Percentiles rank a stretch among this genome's conserved stretches.
These are phyloP conservation scores for Actinomucor elegans DNA, from an alignment of 371 early-diverging fungal species.

Conservation along the genomic window DNA sequence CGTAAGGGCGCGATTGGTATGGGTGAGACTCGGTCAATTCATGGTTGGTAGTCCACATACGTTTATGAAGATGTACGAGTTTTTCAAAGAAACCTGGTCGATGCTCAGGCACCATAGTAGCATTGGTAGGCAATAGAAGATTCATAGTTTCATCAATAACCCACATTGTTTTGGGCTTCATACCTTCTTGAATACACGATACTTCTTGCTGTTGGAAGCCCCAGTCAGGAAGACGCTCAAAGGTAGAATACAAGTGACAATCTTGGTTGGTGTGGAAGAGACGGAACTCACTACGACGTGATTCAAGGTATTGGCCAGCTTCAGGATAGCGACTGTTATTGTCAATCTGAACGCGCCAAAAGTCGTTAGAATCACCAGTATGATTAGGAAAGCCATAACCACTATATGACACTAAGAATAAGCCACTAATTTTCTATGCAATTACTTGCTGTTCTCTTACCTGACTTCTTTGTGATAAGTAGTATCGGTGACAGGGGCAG, in stretches of 20 bases:
- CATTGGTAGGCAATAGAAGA: constrained; percentile 36
- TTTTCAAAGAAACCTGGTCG: constrained; percentile 72
- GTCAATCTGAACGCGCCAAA: constrained; percentile 72
- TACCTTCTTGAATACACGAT: constrained; percentile 72
- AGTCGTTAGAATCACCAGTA: constrained; percentile 63
- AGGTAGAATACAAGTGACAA: constrained; percentile 80
- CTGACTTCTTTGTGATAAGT: constrained; percentile 91
- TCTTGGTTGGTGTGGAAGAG: constrained; percentile 71
- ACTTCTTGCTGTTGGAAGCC: constrained; percentile 96
- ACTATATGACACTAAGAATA: constrained; percentile 25
- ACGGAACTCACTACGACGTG: constrained; percentile 69
- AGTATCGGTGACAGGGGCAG: constrained; percentile 81
- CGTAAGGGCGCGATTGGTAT: constrained; percentile 77
- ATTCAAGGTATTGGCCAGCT: constrained; percentile 52
- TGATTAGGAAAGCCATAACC: constrained; percentile 59
- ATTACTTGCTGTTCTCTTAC: constrained; percentile 48
- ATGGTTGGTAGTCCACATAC: constrained; percentile 84
- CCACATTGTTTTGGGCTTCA: constrained; percentile 68
- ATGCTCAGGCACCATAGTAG: constrained; percentile 43
- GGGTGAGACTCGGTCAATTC: constrained; percentile 86
- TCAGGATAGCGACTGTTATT: constrained; percentile 48
- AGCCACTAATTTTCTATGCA: constrained; percentile 23
- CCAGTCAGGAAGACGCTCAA: constrained; percentile 93
- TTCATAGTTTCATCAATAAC: constrained; percentile 55
- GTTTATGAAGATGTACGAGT: constrained; percentile 76